A percentile compares a stretch with the other conserved stretches of the same genome.
phyloP scores from a whole-genome alignment of 2,329 filamentous ascomycete genomes.

The Colletotrichum plurivorum region DNA sequence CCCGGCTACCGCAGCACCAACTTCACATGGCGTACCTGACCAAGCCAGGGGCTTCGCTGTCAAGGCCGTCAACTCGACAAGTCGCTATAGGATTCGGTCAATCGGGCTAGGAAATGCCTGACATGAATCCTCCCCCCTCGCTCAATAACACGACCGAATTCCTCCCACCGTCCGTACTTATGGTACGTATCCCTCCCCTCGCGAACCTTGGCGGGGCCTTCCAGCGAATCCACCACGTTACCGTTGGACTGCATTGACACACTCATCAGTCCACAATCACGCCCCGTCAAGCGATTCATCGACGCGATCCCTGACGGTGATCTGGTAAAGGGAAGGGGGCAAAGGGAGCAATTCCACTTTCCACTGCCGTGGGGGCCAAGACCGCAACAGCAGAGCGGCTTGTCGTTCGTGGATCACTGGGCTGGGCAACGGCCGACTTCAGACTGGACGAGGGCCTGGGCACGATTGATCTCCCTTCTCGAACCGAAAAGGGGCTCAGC shows the following conservation, averaged over 20 bases:
- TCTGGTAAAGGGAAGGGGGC: not conserved
- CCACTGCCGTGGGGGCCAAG: not conserved
- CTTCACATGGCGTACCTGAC: constrained; percentile 35
- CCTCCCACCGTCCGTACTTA: not conserved
- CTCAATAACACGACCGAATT: too few species aligned
- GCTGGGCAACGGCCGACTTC: not conserved
- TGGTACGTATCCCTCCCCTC: not conserved
- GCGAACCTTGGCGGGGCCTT: not conserved
- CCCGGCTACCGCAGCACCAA: constrained; percentile 10
- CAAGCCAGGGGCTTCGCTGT: constrained; percentile 31
- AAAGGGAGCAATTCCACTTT: not conserved
- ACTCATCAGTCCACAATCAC: constrained; percentile 26
- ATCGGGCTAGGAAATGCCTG: not conserved
- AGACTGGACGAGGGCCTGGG: constrained; percentile 5
- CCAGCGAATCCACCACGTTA: not conserved
- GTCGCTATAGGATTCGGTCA: too few species aligned
- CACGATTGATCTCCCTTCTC: constrained; percentile 5
- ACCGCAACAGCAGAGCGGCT: not conserved
- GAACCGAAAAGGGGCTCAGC: constrained; percentile 2
- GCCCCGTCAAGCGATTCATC: constrained; percentile 26
- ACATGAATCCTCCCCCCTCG: not conserved
- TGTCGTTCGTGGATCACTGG: constrained; percentile 16
- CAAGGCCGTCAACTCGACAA: constrained; percentile 4
- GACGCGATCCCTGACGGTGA: constrained; percentile 33
- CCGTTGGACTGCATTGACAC: constrained; percentile 26